Base-by-base conservation (phyloP, 345 rosid species). In the Dipteronia sinensis region DNA sequence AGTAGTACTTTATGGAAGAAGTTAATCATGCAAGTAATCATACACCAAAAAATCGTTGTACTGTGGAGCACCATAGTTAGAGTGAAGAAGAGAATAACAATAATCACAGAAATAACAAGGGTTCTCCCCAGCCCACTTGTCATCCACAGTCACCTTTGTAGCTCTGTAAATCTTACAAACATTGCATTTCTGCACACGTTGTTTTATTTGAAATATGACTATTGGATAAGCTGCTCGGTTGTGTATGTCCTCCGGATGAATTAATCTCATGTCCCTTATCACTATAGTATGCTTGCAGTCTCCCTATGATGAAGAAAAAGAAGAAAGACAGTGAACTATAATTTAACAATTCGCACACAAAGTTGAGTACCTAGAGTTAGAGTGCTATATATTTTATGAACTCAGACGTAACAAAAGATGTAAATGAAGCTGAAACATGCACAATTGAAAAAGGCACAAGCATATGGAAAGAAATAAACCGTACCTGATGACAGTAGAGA, bases 401-500 rank as follows among this genome's bases (percentile, higher is more conserved):
- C 65, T 44, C 42, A 67, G 47, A 61, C 46, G 55, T 6, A 63
- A 25, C 23, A 64, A 58, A 19, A 64, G 42, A 42, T 27, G 56
- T 67, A n/a, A n/a, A n/a, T 47, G 4, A 53, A 65, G 59, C 56
- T 31, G 38, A 46, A 72, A 23, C n/a, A 34, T 4, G 8, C 1
- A 42, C 19, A n/a, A 8, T 66, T 44, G n/a, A 4, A 12, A 12
- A 53, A 0, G 16, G 16, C n/a, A 25, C 22, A 4, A 19, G 40
- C 64, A 51, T 15, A 10, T 17, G 46, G 49, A 20, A 40, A 76
- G 0, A 46, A 38, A 38, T 44, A 27, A 13, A 19, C 46, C 29
- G 6, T 76, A 94, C 98, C 95, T 93, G 99, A 78, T 95, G 99
- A 81, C 96, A 93, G 63, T 91, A 95, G 42, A 93, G 86, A 79